phyloP scores from a whole-genome alignment of 192 early-diverging fungal species.

The Mycoemilia scoparia region DNA sequence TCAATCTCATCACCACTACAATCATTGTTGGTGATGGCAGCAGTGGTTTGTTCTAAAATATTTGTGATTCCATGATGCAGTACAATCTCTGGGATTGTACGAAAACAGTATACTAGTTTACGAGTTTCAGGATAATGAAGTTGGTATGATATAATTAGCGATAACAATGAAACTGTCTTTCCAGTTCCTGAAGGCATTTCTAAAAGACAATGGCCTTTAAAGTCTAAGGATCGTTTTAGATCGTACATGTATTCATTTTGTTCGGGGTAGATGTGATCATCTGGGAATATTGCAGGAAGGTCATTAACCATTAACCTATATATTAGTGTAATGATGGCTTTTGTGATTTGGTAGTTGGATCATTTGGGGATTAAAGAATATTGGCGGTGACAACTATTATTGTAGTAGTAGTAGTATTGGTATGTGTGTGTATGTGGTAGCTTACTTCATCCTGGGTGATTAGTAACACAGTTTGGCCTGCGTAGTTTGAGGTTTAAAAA shows the following conservation, averaged over 20 bases:
- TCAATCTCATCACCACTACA: constrained; percentile 29
- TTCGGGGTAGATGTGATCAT: constrained; percentile 98
- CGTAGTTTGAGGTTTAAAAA: too few relatives aligned
- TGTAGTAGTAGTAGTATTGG: too few relatives aligned
- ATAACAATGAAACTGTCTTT: constrained; percentile 89
- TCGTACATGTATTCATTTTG: constrained; percentile 97
- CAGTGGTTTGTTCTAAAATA: constrained; percentile 80
- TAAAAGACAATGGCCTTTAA: constrained; percentile 84
- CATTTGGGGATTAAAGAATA: too few relatives aligned
- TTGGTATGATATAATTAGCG: constrained; percentile 92
- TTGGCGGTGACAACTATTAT: too few relatives aligned
- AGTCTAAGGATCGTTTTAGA: constrained; percentile 83
- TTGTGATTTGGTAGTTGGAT: too few relatives aligned
- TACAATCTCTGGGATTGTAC: constrained; percentile 98
- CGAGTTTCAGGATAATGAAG: constrained; percentile 78
- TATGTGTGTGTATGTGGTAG: too few relatives aligned
- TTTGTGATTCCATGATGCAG: constrained; percentile 82
- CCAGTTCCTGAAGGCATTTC: constrained; percentile 99
- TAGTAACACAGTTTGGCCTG: too few relatives aligned
- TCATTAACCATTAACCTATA: too few relatives aligned
- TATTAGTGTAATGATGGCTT: too few relatives aligned
- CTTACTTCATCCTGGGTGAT: too few relatives aligned
- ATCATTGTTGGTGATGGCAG: constrained; percentile 61
- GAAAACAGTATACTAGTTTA: constrained; percentile 98
- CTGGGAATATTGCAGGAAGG: constrained; percentile 90